These are phyloP conservation scores for Penicillium concentricum DNA, from an alignment of 2,329 filamentous ascomycete species.

Conservation along the genomic window DNA sequence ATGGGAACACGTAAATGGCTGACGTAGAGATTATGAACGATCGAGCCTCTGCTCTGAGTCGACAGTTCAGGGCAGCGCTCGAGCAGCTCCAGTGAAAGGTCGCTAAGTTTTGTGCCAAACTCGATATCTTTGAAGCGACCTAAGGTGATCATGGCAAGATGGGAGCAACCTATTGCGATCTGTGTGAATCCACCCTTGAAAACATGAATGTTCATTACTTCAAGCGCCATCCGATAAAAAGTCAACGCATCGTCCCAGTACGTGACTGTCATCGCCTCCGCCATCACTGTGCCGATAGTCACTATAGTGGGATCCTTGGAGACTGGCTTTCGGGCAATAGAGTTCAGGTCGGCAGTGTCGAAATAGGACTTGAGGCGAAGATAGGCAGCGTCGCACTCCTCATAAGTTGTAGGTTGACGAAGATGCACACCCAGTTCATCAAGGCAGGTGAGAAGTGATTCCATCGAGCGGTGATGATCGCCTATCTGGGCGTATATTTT, in stretches of 20 bases:
- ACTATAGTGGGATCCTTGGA: constrained; percentile 44
- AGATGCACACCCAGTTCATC: constrained; percentile 66
- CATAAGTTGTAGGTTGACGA: constrained; percentile 65
- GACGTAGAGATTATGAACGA: constrained; percentile 60
- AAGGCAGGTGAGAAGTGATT: constrained; percentile 69
- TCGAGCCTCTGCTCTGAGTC: constrained; percentile 56
- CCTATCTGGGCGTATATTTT: constrained; percentile 74
- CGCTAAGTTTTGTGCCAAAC: constrained; percentile 54
- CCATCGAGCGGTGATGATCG: constrained; percentile 67
- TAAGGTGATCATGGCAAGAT: constrained; percentile 57
- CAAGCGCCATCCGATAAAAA: constrained; percentile 60
- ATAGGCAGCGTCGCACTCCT: constrained; percentile 76
- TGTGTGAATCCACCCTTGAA: constrained; percentile 57
- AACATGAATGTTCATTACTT: constrained; percentile 57
- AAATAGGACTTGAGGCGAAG: constrained; percentile 61
- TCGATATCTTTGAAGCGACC: constrained; percentile 59
- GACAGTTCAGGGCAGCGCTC: constrained; percentile 54
- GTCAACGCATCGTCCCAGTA: constrained; percentile 61
- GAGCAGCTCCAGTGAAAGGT: constrained; percentile 54
- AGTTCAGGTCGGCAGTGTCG: constrained; percentile 54
- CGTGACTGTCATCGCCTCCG: constrained; percentile 57
- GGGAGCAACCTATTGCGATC: constrained; percentile 57
- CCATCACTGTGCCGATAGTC: constrained; percentile 54
- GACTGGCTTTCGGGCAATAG: constrained; percentile 39
- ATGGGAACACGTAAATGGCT: constrained; percentile 59